These are phyloP conservation scores for Lepidopterella palustris DNA, from an alignment of 495 filamentous ascomycete genomes.

Conservation along the genomic window DNA sequence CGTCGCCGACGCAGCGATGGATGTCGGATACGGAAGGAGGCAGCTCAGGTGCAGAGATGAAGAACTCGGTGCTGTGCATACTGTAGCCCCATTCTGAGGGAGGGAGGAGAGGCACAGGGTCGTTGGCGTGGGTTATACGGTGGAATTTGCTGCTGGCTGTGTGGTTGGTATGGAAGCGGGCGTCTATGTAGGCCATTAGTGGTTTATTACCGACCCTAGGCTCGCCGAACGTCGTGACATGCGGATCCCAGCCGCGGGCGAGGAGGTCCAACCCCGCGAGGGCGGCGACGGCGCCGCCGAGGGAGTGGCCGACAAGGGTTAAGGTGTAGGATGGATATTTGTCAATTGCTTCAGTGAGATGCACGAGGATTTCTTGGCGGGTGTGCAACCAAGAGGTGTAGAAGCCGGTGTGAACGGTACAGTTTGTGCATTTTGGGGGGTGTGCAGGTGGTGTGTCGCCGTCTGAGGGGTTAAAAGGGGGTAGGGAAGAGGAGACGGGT, in stretches of 20 bases:
- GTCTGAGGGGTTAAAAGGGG: background rate
- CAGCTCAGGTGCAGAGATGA: constrained; percentile 63
- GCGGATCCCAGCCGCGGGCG: constrained; percentile 59
- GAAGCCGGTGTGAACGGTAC: constrained; percentile 90
- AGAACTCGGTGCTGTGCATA: constrained; percentile 81
- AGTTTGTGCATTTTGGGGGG: constrained; percentile 58
- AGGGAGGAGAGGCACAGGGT: constrained; percentile 86
- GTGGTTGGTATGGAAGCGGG: constrained; percentile 50
- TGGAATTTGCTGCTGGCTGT: constrained; percentile 47
- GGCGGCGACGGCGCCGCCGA: constrained; percentile 87
- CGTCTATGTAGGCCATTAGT: constrained; percentile 62
- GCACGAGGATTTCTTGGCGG: constrained; percentile 54
- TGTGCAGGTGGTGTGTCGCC: constrained; percentile 16
- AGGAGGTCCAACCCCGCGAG: constrained; percentile 75
- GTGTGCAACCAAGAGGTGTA: constrained; percentile 73
- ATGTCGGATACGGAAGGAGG: constrained; percentile 63
- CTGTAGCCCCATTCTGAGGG: constrained; percentile 79
- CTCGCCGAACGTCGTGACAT: constrained; percentile 89
- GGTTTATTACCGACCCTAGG: constrained; percentile 73
- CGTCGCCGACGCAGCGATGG: constrained; percentile 60
- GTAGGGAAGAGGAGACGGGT: constrained; percentile 7
- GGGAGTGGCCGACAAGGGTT: constrained; percentile 78
- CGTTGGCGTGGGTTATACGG: constrained; percentile 75
- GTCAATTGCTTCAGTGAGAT: constrained; percentile 47
- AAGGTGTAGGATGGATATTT: constrained; percentile 65